These are phyloP conservation scores for apple (Malus domestica) DNA, from an alignment of 306 rosid genomes.

Conservation along the genomic window DNA sequence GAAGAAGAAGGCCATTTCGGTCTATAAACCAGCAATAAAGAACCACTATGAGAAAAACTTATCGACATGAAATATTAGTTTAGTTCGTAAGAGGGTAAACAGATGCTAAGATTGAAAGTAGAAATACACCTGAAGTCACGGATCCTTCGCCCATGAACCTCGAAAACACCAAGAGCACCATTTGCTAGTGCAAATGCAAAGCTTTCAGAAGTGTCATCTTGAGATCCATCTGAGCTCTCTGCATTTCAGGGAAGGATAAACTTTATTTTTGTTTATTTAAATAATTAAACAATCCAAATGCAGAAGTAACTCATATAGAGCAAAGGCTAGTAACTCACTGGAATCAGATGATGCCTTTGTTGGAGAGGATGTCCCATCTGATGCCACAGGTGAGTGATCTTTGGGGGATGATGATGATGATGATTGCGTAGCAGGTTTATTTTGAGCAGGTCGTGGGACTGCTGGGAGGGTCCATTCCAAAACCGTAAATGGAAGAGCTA, in stretches of 20 bases:
- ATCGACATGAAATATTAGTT: not conserved
- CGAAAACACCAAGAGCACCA: slow-evolving; percentile 99
- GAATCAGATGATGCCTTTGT: slow-evolving; percentile 46
- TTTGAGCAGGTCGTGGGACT: slow-evolving; percentile 62
- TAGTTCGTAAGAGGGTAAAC: not conserved
- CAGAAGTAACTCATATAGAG: slow-evolving; percentile 15
- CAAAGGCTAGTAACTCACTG: slow-evolving; percentile 43
- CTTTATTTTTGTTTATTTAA: slow-evolving; percentile 8
- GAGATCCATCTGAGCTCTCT: slow-evolving; percentile 75
- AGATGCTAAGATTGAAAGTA: slow-evolving; percentile 8
- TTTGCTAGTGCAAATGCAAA: slow-evolving; percentile 91
- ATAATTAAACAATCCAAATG: slow-evolving; percentile 21
- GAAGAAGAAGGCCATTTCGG: slow-evolving; percentile 99
- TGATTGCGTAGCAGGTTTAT: slow-evolving; percentile 23
- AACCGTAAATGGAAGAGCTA: slow-evolving; percentile 99
- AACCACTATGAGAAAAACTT: slow-evolving; percentile 30
- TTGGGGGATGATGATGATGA: slow-evolving; percentile 23
- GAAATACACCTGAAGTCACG: slow-evolving; percentile 82
- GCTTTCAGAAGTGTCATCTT: slow-evolving; percentile 83
- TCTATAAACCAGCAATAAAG: slow-evolving; percentile 38
- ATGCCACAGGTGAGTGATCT: slow-evolving; percentile 33
- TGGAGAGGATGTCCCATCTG: slow-evolving; percentile 41
- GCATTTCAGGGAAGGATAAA: slow-evolving; percentile 13
- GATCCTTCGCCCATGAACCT: slow-evolving; percentile 87
- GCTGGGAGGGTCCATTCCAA: slow-evolving; percentile 99